These are phyloP conservation scores for Cryptosporidium canis DNA, from an alignment of 169 alveolate species.

Conservation along the genomic window DNA sequence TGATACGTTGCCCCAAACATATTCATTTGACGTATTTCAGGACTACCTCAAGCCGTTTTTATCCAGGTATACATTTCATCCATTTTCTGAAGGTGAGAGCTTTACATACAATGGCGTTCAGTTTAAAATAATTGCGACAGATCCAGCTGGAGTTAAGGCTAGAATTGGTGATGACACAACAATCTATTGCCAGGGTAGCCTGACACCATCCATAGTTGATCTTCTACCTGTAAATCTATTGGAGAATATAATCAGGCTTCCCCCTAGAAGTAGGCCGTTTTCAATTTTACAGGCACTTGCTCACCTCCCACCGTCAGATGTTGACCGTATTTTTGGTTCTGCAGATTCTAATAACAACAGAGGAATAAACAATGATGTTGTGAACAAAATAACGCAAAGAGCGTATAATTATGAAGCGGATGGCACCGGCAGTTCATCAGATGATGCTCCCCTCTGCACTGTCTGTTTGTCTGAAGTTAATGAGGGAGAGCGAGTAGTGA, in stretches of 20 bases:
- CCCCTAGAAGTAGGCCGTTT: conserved; percentile 78
- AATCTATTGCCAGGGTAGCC: conserved; percentile 75
- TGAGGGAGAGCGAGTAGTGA: conserved; percentile 74
- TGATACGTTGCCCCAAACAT: conserved; percentile 78
- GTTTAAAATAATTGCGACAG: conserved; percentile 78
- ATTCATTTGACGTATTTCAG: conserved; percentile 74
- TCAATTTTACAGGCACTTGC: conserved; percentile 76
- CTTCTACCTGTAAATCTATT: conserved; percentile 75
- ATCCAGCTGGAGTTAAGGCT: conserved; percentile 75
- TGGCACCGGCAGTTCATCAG: conserved; percentile 17
- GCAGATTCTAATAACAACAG: conserved; percentile 71
- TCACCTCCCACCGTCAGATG: conserved; percentile 77
- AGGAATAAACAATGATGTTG: conserved; percentile 40
- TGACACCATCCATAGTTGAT: conserved; percentile 78
- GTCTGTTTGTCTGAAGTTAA: conserved; percentile 76
- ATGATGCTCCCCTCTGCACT: conserved; percentile 76
- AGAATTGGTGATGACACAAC: conserved; percentile 77
- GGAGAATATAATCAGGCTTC: conserved; percentile 74
- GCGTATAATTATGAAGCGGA: conserved; percentile 7
- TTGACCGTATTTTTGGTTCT: conserved; percentile 76
- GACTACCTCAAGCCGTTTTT: conserved; percentile 77
- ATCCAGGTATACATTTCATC: conserved; percentile 75
- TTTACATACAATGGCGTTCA: conserved; percentile 79
- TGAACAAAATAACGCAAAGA: conserved; percentile 42
- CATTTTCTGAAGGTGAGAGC: conserved; percentile 77